Evolutionary conservation across 371 early-diverging fungal species (phyloP).

Genomic region (Apophysomyces ossiformis): DNA sequence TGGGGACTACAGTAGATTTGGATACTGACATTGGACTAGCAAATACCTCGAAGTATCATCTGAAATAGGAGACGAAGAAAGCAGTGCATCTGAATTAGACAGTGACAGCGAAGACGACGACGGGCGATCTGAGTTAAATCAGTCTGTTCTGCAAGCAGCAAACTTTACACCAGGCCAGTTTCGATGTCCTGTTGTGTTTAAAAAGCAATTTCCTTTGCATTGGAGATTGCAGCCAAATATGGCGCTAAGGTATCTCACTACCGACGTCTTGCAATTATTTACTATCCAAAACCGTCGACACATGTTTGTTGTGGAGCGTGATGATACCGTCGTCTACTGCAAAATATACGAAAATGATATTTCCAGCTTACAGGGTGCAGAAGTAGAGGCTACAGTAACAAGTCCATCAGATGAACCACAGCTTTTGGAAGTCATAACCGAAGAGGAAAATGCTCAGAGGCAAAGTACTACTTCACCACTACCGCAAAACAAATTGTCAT

Average conservation of each 20-base stretch:
- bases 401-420: background rate
- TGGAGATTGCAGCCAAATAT: constrained; percentile 74
- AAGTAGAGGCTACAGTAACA: background rate
- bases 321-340: constrained; percentile 56
- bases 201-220: constrained; percentile 72
- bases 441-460: background rate
- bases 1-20: background rate
- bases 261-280: constrained; percentile 62
- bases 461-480: background rate
- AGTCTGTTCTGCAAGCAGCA: constrained; percentile 9
- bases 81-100: constrained; percentile 30
- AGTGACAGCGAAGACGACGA: constrained; percentile 39
- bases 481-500: background rate
- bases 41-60: constrained; percentile 65
- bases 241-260: constrained; percentile 65
- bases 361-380: background rate
- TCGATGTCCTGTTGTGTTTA: constrained; percentile 71
- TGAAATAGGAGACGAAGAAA: constrained; percentile 26
- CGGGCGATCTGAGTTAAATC: constrained; percentile 30
- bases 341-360: constrained; percentile 42
- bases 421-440: background rate
- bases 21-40: constrained; percentile 30
- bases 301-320: constrained; percentile 73
- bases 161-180: constrained; percentile 69
- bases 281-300: constrained; percentile 73